These are phyloP conservation scores for Candida andamanensis DNA, from an alignment of 805 yeast species.

Conservation along the genomic window DNA sequence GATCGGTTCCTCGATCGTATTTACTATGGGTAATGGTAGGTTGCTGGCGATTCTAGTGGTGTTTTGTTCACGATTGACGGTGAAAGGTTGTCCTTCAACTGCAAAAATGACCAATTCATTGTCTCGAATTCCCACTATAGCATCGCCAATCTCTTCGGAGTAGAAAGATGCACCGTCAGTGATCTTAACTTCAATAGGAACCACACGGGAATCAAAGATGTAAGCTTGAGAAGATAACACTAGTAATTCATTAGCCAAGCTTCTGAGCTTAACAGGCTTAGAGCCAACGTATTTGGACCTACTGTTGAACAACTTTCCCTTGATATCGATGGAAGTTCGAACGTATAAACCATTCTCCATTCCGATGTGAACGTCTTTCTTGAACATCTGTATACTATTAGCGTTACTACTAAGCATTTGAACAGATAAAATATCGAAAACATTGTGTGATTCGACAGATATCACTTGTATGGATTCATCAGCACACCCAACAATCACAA, in stretches of 20 bases:
- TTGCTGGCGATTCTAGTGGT: too few relatives aligned
- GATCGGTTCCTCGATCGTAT: neutral
- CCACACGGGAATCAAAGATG: conserved; percentile 46
- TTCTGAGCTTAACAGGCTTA: conserved; percentile 49
- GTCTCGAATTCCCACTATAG: conserved; percentile 58
- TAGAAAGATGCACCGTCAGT: conserved; percentile 48
- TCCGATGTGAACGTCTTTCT: conserved; percentile 60
- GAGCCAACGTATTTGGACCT: conserved; percentile 72
- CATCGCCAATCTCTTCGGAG: conserved; percentile 59
- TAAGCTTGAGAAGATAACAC: conserved; percentile 55
- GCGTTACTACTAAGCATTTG: conserved; percentile 58
- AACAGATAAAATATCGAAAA: conserved; percentile 56
- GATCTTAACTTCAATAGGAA: conserved; percentile 45
- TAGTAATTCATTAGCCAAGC: conserved; percentile 31
- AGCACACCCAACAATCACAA: conserved; percentile 64
- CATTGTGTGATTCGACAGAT: conserved; percentile 53
- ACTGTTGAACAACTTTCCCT: conserved; percentile 60
- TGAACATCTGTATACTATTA: conserved; percentile 21
- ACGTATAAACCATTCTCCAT: conserved; percentile 79
- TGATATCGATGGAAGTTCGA: conserved; percentile 49
- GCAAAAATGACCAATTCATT: conserved; percentile 52
- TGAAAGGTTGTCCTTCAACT: conserved; percentile 38
- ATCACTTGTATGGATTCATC: conserved; percentile 68
- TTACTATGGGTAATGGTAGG: too few relatives aligned
- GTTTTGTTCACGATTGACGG: conserved; percentile 25